A percentile compares a stretch with the other conserved stretches of the same genome.
phyloP scores from a whole-genome alignment of 305 asterid species.

The Fraxinus latifolia region DNA sequence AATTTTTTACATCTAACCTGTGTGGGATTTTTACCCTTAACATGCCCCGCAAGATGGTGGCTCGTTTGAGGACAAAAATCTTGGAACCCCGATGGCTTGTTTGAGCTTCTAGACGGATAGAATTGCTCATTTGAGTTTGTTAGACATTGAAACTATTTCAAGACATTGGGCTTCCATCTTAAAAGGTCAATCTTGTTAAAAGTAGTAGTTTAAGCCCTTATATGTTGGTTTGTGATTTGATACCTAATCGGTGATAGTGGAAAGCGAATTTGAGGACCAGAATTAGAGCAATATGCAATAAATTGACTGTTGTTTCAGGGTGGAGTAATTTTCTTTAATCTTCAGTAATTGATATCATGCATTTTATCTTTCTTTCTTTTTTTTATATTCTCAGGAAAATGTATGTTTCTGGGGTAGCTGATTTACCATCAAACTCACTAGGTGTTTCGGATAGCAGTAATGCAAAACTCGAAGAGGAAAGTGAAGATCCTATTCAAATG shows the following conservation, averaged over 20 bases:
- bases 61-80: neutral
- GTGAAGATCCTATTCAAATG: constrained; percentile 52
- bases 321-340: neutral
- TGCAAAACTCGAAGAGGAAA: constrained; percentile 57
- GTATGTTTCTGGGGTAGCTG: constrained; percentile 82
- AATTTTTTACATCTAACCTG: neutral
- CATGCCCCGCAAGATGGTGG: neutral
- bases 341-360: constrained; percentile 16
- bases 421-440: constrained; percentile 69
- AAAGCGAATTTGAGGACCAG: neutral
- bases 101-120: neutral
- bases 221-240: neutral
- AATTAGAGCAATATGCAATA: neutral
- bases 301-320: constrained; percentile 4
- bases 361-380: constrained; percentile 2
- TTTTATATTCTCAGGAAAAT: constrained; percentile 60
- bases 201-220: neutral
- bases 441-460: constrained; percentile 60
- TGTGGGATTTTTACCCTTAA: neutral
- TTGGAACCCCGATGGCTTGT: neutral
- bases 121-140: neutral
- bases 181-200: neutral
- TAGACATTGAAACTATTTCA: neutral
- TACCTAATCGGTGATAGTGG: neutral
- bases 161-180: neutral